Conservation (phyloP, 371 early-diverging fungal species). For the Mucor lusitanicus region DNA sequence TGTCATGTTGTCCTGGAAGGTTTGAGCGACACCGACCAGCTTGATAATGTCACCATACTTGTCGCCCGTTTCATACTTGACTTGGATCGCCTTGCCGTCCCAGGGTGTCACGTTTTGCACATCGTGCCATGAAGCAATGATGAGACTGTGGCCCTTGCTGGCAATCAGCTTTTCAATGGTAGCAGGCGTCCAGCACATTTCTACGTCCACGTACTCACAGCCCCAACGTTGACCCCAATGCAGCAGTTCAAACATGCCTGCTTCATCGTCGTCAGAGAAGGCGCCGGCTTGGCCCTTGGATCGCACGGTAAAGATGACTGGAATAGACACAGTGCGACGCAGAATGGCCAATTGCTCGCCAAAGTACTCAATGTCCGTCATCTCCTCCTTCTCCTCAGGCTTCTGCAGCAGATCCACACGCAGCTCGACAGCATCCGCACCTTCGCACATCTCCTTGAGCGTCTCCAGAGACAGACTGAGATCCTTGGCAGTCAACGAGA, state of each 20-base stretch:
- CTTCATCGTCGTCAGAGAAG: conserved; percentile 70
- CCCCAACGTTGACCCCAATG: conserved; percentile 80
- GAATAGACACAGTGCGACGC: conserved; percentile 68
- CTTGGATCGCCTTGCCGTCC: conserved; percentile 60
- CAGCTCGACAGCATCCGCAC: conserved; percentile 90
- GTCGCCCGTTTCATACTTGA: conserved; percentile 54
- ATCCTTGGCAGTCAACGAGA: conserved; percentile 85
- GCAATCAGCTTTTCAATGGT: conserved; percentile 52
- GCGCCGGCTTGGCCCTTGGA: conserved; percentile 87
- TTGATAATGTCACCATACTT: conserved; percentile 87
- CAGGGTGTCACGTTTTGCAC: conserved; percentile 63
- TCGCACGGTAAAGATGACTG: conserved; percentile 94
- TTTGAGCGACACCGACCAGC: conserved; percentile 81
- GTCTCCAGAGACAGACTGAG: conserved; percentile 52
- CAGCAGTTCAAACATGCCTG: conserved; percentile 69
- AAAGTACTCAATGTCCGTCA: conserved; percentile 64
- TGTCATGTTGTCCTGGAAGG: conserved; percentile 78
- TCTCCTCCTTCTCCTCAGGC: conserved; percentile 39
- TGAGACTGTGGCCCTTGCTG: conserved; percentile 60
- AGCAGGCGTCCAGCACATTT: conserved; percentile 58
- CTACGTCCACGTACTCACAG: conserved; percentile 94
- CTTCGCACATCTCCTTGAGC: conserved; percentile 68
- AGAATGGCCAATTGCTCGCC: conserved; percentile 80
- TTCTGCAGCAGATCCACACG: conserved; percentile 85
- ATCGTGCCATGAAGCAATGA: conserved; percentile 94